Base-by-base conservation (phyloP, 495 filamentous ascomycete genomes). In the Tuber borchii region DNA sequence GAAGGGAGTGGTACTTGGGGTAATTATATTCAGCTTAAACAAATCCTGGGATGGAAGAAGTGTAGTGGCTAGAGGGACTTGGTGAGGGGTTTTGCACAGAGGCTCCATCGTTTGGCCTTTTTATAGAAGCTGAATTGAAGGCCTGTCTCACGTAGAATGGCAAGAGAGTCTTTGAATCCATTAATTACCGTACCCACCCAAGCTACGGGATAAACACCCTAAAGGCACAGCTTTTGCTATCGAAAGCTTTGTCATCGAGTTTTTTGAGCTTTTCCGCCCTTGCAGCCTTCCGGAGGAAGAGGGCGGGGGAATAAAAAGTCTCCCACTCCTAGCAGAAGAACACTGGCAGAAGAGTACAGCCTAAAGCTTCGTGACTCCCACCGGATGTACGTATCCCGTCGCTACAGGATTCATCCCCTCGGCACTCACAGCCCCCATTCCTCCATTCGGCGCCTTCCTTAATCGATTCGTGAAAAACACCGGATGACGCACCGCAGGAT, bases 391-490 rank as follows among this genome's bases (percentile, higher is more conserved):
- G 79, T 89, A 90, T n/a, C 88, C 88, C 48, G 85, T 82, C 31
- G 86, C 87, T 5, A 88, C 86, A 9, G 88, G 88, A 74, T 78
- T 87, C 1, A 75, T 75, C 20, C 83, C 76, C 6, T 79, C 75
- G 1, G 80, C 82, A 34, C 2, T 19, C 56, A 31, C 56, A 4
- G 82, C 69, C 6, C 76, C 48, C 2, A 83, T 73, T 3, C 81
- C 61, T n/a, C 69, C 75, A 12, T 81, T 74, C 2, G 85, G 82
- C 7, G 86, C 82, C 65, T 84, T 85, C 73, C 86, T 86, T 70
- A 90, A 78, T 70, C 86, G 85, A 20, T 87, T 83, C 20, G 88
- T 89, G 82, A 90, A 90, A 82, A 90, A 90, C 9, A 89, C 88
- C 8, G 89, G 89, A 75, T 90, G 88, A 39, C 86, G 79, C 48